These are phyloP conservation scores for Ambispora gerdemannii DNA, from an alignment of 192 early-diverging fungal genomes.

Conservation along the genomic window DNA sequence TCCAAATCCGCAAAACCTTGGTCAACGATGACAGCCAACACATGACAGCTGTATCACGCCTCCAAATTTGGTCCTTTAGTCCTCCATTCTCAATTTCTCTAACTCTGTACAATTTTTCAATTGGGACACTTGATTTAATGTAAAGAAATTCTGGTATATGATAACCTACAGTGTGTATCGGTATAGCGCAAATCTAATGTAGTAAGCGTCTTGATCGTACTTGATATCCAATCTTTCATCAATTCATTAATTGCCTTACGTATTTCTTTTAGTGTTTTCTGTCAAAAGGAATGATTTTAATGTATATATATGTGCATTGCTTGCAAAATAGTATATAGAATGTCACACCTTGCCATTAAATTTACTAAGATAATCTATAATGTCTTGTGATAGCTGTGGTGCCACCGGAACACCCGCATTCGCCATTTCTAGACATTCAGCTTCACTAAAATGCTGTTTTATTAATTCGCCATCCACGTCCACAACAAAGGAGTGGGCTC, in stretches of 20 bases:
- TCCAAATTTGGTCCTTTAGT: conserved; percentile 22
- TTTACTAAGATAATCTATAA: neutral
- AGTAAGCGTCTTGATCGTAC: conserved; percentile 22
- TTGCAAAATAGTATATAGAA: neutral
- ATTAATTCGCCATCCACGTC: conserved; percentile 19
- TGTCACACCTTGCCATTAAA: neutral
- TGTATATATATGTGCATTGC: neutral
- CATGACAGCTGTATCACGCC: conserved; percentile 30
- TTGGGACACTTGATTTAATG: conserved; percentile 3
- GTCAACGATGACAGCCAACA: conserved; percentile 25
- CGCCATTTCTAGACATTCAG: conserved; percentile 10
- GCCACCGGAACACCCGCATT: neutral
- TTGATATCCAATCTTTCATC: neutral
- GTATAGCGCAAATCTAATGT: conserved; percentile 24
- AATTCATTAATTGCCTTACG: neutral
- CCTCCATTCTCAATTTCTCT: conserved; percentile 27
- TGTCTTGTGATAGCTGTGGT: neutral
- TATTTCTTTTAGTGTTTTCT: neutral
- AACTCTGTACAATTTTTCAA: conserved; percentile 10
- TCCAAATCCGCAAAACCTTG: conserved; percentile 28
- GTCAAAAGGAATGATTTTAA: neutral
- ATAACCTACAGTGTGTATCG: conserved; percentile 27
- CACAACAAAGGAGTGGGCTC: conserved; percentile 21
- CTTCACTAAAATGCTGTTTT: conserved; percentile 9
- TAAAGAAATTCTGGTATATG: neutral